Conservation (phyloP, 129 eudicot genomes). For the Glebionis coronaria region DNA sequence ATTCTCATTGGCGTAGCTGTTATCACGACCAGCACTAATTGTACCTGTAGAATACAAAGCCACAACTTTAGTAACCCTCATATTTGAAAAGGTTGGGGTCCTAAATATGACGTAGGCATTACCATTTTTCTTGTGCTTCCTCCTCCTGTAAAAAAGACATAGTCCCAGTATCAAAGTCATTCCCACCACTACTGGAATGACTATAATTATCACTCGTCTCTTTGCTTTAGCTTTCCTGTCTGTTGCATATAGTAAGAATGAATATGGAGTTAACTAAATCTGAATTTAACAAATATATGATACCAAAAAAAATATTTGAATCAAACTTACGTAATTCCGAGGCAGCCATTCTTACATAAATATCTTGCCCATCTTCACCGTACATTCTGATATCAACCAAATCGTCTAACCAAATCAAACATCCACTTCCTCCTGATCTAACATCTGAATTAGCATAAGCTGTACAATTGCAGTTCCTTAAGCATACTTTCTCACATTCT, state of each 20-base stretch:
- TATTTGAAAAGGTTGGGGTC: too few species aligned
- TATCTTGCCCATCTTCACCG: slow-evolving; percentile 43
- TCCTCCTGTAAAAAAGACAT: slow-evolving; percentile 16
- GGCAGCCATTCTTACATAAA: slow-evolving; percentile 41
- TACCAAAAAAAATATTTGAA: too few species aligned
- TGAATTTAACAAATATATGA: background rate
- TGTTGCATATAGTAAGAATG: background rate
- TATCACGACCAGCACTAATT: too few species aligned
- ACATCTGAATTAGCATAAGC: slow-evolving; percentile 41
- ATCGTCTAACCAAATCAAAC: slow-evolving; percentile 50
- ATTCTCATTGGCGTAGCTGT: too few species aligned
- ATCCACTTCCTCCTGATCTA: slow-evolving; percentile 36
- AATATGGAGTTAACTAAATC: background rate
- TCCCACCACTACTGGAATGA: slow-evolving; percentile 23
- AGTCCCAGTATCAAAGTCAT: slow-evolving; percentile 20
- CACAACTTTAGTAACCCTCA: too few species aligned
- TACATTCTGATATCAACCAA: slow-evolving; percentile 50
- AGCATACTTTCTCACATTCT: slow-evolving; percentile 41
- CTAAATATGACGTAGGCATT: background rate
- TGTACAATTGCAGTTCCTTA: slow-evolving; percentile 42
- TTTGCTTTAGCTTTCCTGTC: slow-evolving; percentile 2
- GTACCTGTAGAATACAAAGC: too few species aligned
- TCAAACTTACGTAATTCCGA: slow-evolving; percentile 38
- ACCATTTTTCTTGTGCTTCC: slow-evolving; percentile 26
- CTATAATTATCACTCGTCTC: slow-evolving; percentile 17